A percentile compares a stretch with the other conserved stretches of the same genome.
Evolutionary conservation across 1,284 basidiomycete genomes (phyloP).

Genomic region (Boletellus deceptivus): DNA sequence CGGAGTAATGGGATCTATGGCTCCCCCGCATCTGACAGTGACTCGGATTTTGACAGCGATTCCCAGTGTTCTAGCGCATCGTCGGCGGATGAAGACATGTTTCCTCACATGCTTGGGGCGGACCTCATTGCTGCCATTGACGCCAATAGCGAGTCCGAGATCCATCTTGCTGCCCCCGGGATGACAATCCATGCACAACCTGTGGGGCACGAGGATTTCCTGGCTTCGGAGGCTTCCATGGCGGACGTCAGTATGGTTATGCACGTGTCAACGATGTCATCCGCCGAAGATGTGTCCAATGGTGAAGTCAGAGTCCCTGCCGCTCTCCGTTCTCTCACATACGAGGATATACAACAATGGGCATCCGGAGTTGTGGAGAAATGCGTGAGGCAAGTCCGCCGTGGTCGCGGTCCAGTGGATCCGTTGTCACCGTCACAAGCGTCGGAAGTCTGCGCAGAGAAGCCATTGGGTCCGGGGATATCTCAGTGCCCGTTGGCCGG

Average conservation of each 20-base stretch:
- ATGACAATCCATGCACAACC: not conserved
- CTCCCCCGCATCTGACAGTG: slow-evolving; percentile 19
- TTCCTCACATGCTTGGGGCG: slow-evolving; percentile 27
- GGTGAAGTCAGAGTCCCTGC: slow-evolving; percentile 9
- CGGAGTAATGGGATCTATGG: not conserved
- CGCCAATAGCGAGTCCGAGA: slow-evolving; percentile 28
- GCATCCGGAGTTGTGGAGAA: slow-evolving; percentile 28
- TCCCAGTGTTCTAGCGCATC: slow-evolving; percentile 24
- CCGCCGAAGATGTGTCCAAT: slow-evolving; percentile 1
- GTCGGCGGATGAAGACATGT: slow-evolving; percentile 19
- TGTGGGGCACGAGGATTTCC: slow-evolving; percentile 6
- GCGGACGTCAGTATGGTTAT: slow-evolving; percentile 24
- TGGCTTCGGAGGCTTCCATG: slow-evolving; percentile 20
- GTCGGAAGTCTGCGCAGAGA: slow-evolving; percentile 31
- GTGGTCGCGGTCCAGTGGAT: slow-evolving; percentile 4
- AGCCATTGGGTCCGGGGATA: slow-evolving; percentile 19
- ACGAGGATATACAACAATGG: slow-evolving; percentile 29
- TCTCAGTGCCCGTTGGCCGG: slow-evolving; percentile 46
- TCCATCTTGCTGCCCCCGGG: slow-evolving; percentile 12
- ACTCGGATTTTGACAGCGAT: slow-evolving; percentile 18
- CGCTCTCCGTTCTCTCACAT: slow-evolving; percentile 15
- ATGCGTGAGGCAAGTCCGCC: slow-evolving; percentile 20
- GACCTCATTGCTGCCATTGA: slow-evolving; percentile 30
- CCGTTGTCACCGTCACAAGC: slow-evolving; percentile 27
- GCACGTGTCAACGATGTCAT: slow-evolving; percentile 12